Percentiles rank a stretch among this genome's conserved stretches.
Evolutionary conservation across 1,284 basidiomycete species (phyloP).

Genomic region (Marasmius fiardii): DNA sequence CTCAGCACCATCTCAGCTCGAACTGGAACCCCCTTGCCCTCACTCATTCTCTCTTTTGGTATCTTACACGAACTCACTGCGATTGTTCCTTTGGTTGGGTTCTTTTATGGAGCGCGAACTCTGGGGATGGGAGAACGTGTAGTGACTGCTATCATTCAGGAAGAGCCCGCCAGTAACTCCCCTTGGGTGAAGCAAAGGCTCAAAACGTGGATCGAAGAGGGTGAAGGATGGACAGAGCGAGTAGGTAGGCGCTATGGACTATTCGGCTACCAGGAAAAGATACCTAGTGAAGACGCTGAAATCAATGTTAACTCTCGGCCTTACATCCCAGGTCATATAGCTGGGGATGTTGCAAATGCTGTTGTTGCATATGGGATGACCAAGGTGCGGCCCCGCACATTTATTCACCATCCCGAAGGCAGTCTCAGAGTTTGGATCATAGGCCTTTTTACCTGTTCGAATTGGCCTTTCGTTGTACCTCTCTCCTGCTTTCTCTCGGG

Average conservation of each 20-base stretch:
- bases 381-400: conserved; percentile 53
- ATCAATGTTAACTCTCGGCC: neutral
- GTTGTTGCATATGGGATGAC: conserved; percentile 82
- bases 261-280: conserved; percentile 72
- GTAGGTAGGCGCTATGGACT: conserved; percentile 79
- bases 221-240: conserved; percentile 65
- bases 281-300: conserved; percentile 21
- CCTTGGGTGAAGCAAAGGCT: conserved; percentile 39
- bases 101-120: conserved; percentile 72
- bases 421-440: conserved; percentile 5
- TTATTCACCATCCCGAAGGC: neutral
- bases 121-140: conserved; percentile 72
- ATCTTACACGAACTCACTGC: conserved; percentile 89
- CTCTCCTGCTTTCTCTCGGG: conserved; percentile 72
- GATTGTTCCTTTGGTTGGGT: conserved; percentile 67
- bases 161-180: conserved; percentile 7
- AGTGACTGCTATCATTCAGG: conserved; percentile 24
- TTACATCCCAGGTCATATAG: conserved; percentile 32
- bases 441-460: conserved; percentile 79
- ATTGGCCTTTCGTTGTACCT: conserved; percentile 75
- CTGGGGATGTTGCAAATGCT: conserved; percentile 72
- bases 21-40: conserved; percentile 72
- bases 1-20: conserved; percentile 55
- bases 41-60: conserved; percentile 77
- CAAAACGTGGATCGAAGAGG: conserved; percentile 69